Evolutionary conservation across 202 grass and related monocot species (phyloP).

Genomic region (Zizania palustris): DNA sequence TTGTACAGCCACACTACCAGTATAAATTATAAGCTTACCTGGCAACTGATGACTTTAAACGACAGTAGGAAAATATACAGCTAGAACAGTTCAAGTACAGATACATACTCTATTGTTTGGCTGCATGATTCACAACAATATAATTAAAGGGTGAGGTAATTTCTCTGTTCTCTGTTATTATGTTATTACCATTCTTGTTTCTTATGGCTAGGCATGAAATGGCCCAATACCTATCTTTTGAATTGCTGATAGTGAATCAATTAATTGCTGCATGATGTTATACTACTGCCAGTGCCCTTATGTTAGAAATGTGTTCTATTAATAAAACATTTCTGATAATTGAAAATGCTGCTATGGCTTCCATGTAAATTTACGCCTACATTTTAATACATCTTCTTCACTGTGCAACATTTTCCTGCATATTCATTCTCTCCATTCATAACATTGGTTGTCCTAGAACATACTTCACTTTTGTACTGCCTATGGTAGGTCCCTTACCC

Average conservation of each 20-base stretch:
- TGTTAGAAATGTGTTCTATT: not conserved
- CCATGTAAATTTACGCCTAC: not conserved
- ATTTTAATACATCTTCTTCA: not conserved
- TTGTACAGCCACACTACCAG: conserved; percentile 19
- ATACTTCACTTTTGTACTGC: conserved; percentile 37
- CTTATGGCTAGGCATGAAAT: not conserved
- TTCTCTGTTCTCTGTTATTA: not conserved
- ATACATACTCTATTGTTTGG: not conserved
- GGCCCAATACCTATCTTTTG: not conserved
- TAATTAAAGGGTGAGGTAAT: not conserved
- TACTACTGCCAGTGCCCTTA: not conserved
- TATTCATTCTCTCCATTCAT: conserved; percentile 20
- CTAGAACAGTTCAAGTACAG: conserved; percentile 9
- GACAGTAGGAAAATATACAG: conserved; percentile 5
- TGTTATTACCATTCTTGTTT: not conserved
- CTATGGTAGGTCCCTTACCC: not conserved
- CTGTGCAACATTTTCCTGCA: not conserved
- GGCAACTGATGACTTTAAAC: conserved; percentile 10
- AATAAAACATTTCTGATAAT: not conserved
- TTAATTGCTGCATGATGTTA: conserved; percentile 11
- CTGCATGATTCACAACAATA: not conserved
- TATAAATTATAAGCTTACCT: conserved; percentile 21
- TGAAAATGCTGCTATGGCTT: not conserved
- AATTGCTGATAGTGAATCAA: not conserved
- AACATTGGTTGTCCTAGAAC: conserved; percentile 24